These are phyloP conservation scores for Bromus sterilis DNA, from an alignment of 176 grass and related monocot species.

Conservation along the genomic window DNA sequence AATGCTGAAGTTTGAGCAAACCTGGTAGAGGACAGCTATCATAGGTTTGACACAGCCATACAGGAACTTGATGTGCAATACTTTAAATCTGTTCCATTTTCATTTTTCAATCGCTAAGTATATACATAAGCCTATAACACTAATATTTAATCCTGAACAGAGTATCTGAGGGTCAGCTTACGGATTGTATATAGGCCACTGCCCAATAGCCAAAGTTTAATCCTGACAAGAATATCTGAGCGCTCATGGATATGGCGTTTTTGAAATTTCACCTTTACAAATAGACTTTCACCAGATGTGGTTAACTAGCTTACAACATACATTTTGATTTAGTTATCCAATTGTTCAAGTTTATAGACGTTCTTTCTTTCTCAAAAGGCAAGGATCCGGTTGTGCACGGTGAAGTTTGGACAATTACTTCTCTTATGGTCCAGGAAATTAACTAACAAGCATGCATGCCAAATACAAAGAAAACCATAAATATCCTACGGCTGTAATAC, in stretches of 20 bases:
- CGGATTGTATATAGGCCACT: background rate
- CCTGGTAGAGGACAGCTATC: constrained; percentile 88
- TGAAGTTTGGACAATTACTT: background rate
- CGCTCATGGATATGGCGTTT: background rate
- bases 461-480: background rate
- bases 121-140: background rate
- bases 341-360: background rate
- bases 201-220: background rate
- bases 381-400: background rate
- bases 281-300: background rate
- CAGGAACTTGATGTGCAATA: constrained; percentile 93
- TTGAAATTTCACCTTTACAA: no score
- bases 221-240: background rate
- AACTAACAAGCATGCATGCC: background rate
- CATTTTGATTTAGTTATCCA: background rate
- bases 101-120: background rate
- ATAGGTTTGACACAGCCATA: constrained; percentile 91
- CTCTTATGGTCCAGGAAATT: background rate
- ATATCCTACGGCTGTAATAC: background rate
- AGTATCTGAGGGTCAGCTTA: background rate
- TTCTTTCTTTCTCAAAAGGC: background rate
- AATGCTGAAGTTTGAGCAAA: constrained; percentile 21
- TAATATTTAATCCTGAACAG: background rate
- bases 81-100: constrained; percentile 36
- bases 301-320: background rate